Evolutionary conservation across 371 early-diverging fungal genomes (phyloP), one percentile per base, ranked within the genome.

Genomic region (Mucor irregularis): DNA sequence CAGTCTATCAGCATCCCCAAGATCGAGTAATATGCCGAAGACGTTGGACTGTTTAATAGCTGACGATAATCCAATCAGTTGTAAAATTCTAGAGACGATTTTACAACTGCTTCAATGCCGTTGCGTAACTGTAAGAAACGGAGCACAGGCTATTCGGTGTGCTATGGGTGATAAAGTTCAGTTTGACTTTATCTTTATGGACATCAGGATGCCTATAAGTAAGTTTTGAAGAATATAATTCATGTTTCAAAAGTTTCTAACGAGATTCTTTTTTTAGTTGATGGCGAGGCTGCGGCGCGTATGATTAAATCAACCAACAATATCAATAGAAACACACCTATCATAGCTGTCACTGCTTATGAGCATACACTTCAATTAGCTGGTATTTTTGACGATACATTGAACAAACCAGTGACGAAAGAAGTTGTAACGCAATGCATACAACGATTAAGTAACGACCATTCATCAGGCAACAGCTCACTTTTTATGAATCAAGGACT

Each of bases 291-390:
- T 25, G 95, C 94, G 0, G 85, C 95, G 1, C 83, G 94, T 24
- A 95, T 97, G 95, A 93, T 97, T 57, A 94, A 93, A 73, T 90
- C 92, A 5, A 93, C 93, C 1, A 90, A 88, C 56, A 95, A 94
- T 59, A 71, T 81, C 5, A 92, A 92, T 63, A 73, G 69, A 19
- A 61, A 77, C 13, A 91, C 91, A 3, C 90, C 92, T 1, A 84
- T 91, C 17, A 68, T 92, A 47, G 90, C 87, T 0, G 82, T 90
- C 5, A 85, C 87, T 0, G 87, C 89, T 0, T 91, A 89, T 64
- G 90, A 89, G 22, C 73, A 74, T 29, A 71, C 79, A 6, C 71
- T 78, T 5, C 78, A 74, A 30, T 35, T 72, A 19, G 74, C 82
- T 14, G 76, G 78, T 24, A 74, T 78, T 5, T 93, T 93, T 75